A percentile compares a stretch with the other conserved stretches of the same genome.
Conservation (phyloP, 2,329 filamentous ascomycete genomes). For the Colletotrichum lindemuthianum region DNA sequence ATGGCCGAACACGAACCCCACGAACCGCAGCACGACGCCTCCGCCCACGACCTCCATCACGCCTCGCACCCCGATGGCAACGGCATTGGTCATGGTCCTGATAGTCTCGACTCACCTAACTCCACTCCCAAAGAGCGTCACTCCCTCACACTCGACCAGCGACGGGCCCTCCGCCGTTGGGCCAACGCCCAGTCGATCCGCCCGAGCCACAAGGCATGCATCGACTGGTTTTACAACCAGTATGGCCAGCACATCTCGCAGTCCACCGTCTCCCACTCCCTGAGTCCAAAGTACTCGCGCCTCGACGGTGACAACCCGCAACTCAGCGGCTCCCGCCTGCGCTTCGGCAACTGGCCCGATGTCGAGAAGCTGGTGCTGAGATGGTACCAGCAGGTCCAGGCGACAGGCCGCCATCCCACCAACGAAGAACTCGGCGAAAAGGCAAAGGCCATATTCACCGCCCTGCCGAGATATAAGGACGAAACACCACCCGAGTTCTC, state of each 20-base stretch:
- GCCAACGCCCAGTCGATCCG: conserved; percentile 65
- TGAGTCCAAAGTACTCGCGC: conserved; percentile 70
- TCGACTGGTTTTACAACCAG: conserved; percentile 69
- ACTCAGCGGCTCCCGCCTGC: conserved; percentile 69
- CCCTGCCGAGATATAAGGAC: conserved; percentile 69
- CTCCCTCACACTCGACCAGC: conserved; percentile 70
- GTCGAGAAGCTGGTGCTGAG: conserved; percentile 67
- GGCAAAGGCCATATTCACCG: conserved; percentile 67
- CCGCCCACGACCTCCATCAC: conserved; percentile 33
- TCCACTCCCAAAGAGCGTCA: conserved; percentile 59
- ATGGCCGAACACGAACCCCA: conserved; percentile 35
- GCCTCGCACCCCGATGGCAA: conserved; percentile 21
- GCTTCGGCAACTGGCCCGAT: conserved; percentile 72
- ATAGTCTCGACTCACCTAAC: conserved; percentile 20
- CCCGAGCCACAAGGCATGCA: conserved; percentile 70
- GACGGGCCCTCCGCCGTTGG: conserved; percentile 68
- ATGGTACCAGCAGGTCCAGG: conserved; percentile 64
- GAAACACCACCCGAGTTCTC: conserved; percentile 70
- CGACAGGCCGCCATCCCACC: conserved; percentile 65
- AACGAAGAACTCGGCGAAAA: conserved; percentile 72
- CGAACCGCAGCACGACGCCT: conserved; percentile 18
- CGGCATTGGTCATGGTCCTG: conserved; percentile 16
- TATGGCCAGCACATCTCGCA: conserved; percentile 71
- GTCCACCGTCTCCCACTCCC: conserved; percentile 70
- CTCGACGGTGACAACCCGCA: conserved; percentile 69